Evolutionary conservation across 768 basidiomycete species (phyloP), one percentile per base, ranked within the genome.

Genomic region (Mycena vulgaris): DNA sequence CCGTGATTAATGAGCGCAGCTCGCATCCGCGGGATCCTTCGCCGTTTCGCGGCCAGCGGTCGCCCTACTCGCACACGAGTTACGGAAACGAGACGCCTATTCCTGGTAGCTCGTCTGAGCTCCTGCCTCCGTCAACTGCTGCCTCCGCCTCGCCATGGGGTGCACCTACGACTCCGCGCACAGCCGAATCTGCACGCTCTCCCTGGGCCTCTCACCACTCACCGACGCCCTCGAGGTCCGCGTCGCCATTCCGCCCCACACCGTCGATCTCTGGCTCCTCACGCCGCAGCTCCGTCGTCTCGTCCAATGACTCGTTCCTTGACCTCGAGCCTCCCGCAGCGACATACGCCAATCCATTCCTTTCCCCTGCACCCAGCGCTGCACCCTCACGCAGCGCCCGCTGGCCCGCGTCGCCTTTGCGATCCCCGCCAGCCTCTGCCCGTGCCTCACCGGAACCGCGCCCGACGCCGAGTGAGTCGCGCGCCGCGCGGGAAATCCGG

Each of bases 331-430:
- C 30, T 10, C 10, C 45, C 23, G 58, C 10, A 17, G 42, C 64
- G n/a, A 40, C 51, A 48, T 51, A 52, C n/a, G 37, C 70, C 8
- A 62, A 66, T 39, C 71, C 67, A 35, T 69, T 72, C 67, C 62
- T 35, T 23, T 63, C 65, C 5, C 64, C 64, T 1, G 27, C 40
- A 30, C 51, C 71, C n/a, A 64, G 52, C 59, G n/a, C 31, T 27
- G 30, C 56, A 17, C 28, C 60, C 3, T 42, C 53, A 28, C 48
- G 33, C 40, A 40, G 47, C 13, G 66, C 45, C 21, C 56, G 53
- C 37, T 61, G 27, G 47, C 63, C 57, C 13, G 51, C 52, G 21
- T 60, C 59, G 2, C 52, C 70, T 2, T 28, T 39, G 45, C 14
- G 47, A 51, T 31, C 59, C 53, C 25, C 45, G 45, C 17, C 64